These are phyloP conservation scores for Linum lewisii DNA, from an alignment of 345 rosid genomes.

Conservation along the genomic window DNA sequence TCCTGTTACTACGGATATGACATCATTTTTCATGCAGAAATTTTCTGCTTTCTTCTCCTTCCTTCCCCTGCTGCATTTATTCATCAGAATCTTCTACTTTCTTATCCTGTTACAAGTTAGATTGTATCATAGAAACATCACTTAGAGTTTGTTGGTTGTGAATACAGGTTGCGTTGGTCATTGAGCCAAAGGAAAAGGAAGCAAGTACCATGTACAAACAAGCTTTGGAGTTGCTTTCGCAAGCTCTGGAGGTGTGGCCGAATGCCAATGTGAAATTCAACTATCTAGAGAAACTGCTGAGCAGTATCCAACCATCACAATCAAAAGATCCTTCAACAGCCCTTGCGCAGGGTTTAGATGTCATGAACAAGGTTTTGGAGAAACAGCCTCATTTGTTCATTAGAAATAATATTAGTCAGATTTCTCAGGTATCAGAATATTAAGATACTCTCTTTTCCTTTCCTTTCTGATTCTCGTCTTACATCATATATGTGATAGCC, in stretches of 20 bases:
- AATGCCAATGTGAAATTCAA: conserved; percentile 95
- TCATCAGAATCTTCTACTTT: background rate
- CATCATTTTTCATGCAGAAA: too few relatives aligned
- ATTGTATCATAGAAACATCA: background rate
- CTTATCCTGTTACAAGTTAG: background rate
- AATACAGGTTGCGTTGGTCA: conserved; percentile 90
- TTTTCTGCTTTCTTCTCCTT: too few relatives aligned
- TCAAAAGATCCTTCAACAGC: conserved; percentile 93
- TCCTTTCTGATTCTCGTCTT: background rate
- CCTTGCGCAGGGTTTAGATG: conserved; percentile 98
- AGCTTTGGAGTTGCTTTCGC: conserved; percentile 86
- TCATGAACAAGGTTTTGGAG: conserved; percentile 96
- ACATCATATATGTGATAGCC: background rate
- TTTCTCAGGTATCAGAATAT: conserved; percentile 57
- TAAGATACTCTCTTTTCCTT: conserved; percentile 2
- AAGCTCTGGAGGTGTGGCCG: conserved; percentile 98
- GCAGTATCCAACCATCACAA: conserved; percentile 86
- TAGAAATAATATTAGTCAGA: conserved; percentile 83
- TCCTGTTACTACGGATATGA: background rate
- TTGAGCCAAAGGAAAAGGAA: conserved; percentile 99
- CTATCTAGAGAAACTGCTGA: conserved; percentile 80
- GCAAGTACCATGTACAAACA: conserved; percentile 83
- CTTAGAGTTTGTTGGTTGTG: conserved; percentile 7
- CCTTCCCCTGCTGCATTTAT: too few relatives aligned
- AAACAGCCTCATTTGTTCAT: conserved; percentile 93